Evolutionary conservation across 2,329 filamentous ascomycete species (phyloP), one percentile per base, ranked within the genome.

Genomic region (Fusarium palustre): DNA sequence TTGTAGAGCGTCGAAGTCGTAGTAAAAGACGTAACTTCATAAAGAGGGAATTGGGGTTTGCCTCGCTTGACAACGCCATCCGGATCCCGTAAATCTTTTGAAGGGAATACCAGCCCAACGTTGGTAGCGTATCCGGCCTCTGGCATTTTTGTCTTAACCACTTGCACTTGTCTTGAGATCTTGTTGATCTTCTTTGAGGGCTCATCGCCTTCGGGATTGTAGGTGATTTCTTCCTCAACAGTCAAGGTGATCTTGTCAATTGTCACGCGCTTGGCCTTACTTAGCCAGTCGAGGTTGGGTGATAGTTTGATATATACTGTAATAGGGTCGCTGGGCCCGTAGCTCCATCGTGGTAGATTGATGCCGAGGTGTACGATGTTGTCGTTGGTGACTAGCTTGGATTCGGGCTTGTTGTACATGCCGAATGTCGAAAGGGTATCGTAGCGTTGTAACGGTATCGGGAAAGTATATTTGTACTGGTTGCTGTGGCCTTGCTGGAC

Each of bases 161-260:
- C 83, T 75, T 97, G 93, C 2, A 91, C 91, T 73, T 95, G 92
- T 79, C 94, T 96, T 28, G 92, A 91, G 70, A 99, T 83, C 59
- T 90, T 92, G 80, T 97, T 97, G 71, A 93, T 84, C 79, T 97
- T 97, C 70, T 93, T 92, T 33, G 92, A 92, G 30, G 94, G 94
- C 77, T 98, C 96, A 76, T 98, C 96, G 49, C 96, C 96, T 80
- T 98, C 95, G 31, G 96, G 96, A 71, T 99, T 98, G 81, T 92
- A 99, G n/a, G 96, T 97, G 62, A 98, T 97, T 78, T 98, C 95
- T 80, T 99, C 96, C 76, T 98, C 96, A 73, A 99, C 97, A 15
- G 90, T 89, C 42, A 98, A 90, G 2, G 94, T 97, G 72, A 99
- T 96, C 76, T 96, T 96, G 76, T 94, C 91, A 76, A 99, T 97